Conservation (phyloP, 768 basidiomycete genomes). For the Xerocomellus amylosporus region DNA sequence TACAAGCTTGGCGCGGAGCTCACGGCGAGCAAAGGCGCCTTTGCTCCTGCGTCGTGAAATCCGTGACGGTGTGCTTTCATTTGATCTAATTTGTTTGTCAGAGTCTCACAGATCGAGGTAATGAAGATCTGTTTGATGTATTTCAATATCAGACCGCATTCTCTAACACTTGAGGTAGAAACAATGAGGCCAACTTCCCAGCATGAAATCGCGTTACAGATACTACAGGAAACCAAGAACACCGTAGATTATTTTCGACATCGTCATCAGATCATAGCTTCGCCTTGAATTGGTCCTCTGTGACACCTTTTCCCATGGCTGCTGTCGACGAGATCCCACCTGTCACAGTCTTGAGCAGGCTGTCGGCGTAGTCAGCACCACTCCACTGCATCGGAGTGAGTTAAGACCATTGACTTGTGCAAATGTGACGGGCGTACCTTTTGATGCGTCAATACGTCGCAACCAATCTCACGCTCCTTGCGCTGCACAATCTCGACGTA, state of each 20-base stretch:
- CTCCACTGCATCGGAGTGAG: conserved; percentile 64
- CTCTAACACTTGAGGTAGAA: background rate
- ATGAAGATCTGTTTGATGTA: conserved; percentile 9
- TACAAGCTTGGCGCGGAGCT: conserved; percentile 79
- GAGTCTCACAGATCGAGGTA: background rate
- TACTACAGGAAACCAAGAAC: conserved; percentile 3
- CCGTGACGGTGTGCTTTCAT: background rate
- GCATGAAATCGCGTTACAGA: background rate
- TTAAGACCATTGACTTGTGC: conserved; percentile 12
- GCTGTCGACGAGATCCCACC: conserved; percentile 95
- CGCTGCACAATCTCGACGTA: conserved; percentile 95
- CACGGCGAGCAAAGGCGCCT: conserved; percentile 59
- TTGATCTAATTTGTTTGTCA: background rate
- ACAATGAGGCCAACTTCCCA: background rate
- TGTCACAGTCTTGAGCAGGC: conserved; percentile 91
- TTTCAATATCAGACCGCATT: background rate
- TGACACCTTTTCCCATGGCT: conserved; percentile 99
- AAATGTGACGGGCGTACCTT: conserved; percentile 52
- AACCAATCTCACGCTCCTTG: conserved; percentile 88
- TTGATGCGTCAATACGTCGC: conserved; percentile 97
- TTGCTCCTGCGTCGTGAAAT: conserved; percentile 33
- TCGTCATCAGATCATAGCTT: conserved; percentile 38
- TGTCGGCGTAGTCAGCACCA: conserved; percentile 91
- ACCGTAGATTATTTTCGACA: background rate
- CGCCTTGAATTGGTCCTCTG: conserved; percentile 76